These are phyloP conservation scores for Clonostachys rhizophaga DNA, from an alignment of 2,329 filamentous ascomycete species.

Conservation along the genomic window DNA sequence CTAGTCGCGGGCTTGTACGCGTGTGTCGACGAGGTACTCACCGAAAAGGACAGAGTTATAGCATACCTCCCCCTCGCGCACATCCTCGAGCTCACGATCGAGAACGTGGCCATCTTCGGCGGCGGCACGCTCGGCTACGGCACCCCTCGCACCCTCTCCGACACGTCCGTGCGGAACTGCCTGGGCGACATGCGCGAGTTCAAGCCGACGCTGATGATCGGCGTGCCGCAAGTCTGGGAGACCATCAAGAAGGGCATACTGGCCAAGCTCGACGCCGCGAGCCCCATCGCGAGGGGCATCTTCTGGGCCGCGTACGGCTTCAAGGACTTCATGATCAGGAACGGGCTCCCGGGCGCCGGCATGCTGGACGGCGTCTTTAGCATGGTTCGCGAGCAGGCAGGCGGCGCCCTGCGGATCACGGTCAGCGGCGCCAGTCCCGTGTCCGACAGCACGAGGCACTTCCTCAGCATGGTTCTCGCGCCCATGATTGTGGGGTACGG, in stretches of 20 bases:
- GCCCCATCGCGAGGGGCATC: slow-evolving; percentile 66
- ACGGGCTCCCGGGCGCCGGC: slow-evolving; percentile 59
- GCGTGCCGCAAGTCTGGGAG: slow-evolving; percentile 96
- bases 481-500: slow-evolving; percentile 96
- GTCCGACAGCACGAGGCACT: slow-evolving; percentile 79
- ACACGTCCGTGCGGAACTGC: slow-evolving; percentile 82
- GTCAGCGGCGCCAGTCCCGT: slow-evolving; percentile 94
- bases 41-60: slow-evolving; percentile 72
- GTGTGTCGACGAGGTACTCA: slow-evolving; percentile 74
- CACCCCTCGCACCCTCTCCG: slow-evolving; percentile 85
- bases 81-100: slow-evolving; percentile 94
- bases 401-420: slow-evolving; percentile 81
- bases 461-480: slow-evolving; percentile 86
- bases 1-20: slow-evolving; percentile 73
- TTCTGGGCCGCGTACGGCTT: slow-evolving; percentile 66
- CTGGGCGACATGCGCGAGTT: slow-evolving; percentile 92
- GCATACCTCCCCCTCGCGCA: slow-evolving; percentile 93
- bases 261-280: slow-evolving; percentile 68
- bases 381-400: slow-evolving; percentile 86
- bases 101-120: slow-evolving; percentile 85
- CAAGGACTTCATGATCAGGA: slow-evolving; percentile 53
- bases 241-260: slow-evolving; percentile 94
- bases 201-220: slow-evolving; percentile 82
- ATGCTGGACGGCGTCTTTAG: slow-evolving; percentile 84
- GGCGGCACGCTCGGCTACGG: slow-evolving; percentile 93